phyloP scores from a whole-genome alignment of 768 basidiomycete species.

The Leccinum disarticulatum region DNA sequence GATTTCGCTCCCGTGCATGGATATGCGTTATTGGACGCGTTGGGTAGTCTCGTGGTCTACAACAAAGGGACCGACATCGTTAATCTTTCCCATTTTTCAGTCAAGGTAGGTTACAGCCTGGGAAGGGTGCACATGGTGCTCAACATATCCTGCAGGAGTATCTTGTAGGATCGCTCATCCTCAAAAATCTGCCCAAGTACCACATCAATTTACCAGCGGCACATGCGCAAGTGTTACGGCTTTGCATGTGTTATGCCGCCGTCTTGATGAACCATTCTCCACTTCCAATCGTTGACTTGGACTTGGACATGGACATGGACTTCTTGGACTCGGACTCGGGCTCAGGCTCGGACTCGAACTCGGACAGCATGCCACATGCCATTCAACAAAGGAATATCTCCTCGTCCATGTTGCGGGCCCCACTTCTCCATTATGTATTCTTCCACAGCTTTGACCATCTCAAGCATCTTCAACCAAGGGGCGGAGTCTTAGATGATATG shows the following conservation, averaged over 20 bases:
- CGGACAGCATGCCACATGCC: not conserved
- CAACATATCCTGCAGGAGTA: too few species aligned
- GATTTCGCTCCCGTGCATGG: not conserved
- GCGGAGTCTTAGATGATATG: not conserved
- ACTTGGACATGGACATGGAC: too few species aligned
- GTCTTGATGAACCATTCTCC: too few species aligned
- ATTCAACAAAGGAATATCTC: too few species aligned
- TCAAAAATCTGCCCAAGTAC: not conserved
- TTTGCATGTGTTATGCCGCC: not conserved
- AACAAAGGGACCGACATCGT: slow-evolving; percentile 1
- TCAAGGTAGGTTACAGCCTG: slow-evolving; percentile 10
- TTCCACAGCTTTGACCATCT: not conserved
- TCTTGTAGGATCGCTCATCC: not conserved
- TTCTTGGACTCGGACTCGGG: too few species aligned
- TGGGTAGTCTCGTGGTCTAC: slow-evolving; percentile 16
- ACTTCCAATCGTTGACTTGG: not conserved
- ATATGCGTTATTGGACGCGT: slow-evolving; percentile 1
- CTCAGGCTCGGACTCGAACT: too few species aligned
- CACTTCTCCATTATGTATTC: not conserved
- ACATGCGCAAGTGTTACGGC: not conserved
- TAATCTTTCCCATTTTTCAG: slow-evolving; percentile 15
- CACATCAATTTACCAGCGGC: not conserved
- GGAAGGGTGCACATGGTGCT: not conserved
- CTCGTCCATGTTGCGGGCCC: not conserved
- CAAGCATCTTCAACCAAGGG: not conserved